phyloP scores from a whole-genome alignment of 352 stramenopile genomes.

The Pythium rhizo-oryzae region DNA sequence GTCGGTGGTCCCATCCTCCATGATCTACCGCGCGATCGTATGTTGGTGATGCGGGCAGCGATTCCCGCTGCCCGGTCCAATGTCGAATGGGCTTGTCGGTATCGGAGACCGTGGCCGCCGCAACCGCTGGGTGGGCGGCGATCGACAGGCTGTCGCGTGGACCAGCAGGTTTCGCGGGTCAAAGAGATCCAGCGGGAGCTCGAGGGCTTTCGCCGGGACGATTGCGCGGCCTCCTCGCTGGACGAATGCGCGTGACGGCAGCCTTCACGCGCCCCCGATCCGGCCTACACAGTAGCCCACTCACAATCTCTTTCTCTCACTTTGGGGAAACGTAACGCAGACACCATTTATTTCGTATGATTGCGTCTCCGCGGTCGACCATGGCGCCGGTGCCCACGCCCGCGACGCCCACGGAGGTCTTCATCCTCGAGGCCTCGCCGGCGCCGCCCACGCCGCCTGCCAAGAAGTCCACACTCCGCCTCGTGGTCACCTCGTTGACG shows the following conservation, averaged over 20 bases:
- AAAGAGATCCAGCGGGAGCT: background rate
- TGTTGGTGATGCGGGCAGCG: background rate
- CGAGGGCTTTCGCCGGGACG: too few species aligned
- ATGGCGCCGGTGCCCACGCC: background rate
- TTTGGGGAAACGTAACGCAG: background rate
- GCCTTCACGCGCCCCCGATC: background rate
- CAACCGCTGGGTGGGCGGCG: too few species aligned
- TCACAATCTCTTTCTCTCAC: background rate
- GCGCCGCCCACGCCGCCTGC: background rate
- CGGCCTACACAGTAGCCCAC: too few species aligned
- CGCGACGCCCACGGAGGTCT: constrained; percentile 3
- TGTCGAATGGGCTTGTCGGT: too few species aligned
- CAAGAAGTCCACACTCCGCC: constrained; percentile 38
- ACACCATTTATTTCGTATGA: background rate
- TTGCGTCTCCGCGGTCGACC: background rate
- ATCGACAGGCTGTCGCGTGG: background rate
- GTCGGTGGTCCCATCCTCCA: too few species aligned
- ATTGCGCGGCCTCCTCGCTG: background rate
- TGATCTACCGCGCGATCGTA: background rate
- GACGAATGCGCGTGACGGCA: background rate
- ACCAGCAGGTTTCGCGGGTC: background rate
- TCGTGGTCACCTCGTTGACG: constrained; percentile 50
- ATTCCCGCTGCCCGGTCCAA: constrained; percentile 1
- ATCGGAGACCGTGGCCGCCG: too few species aligned
- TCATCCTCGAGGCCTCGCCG: constrained; percentile 2